A percentile compares a stretch with the other conserved stretches of the same genome.
Evolutionary conservation across 768 basidiomycete genomes (phyloP).

Genomic region (Leccinum uliginosum): DNA sequence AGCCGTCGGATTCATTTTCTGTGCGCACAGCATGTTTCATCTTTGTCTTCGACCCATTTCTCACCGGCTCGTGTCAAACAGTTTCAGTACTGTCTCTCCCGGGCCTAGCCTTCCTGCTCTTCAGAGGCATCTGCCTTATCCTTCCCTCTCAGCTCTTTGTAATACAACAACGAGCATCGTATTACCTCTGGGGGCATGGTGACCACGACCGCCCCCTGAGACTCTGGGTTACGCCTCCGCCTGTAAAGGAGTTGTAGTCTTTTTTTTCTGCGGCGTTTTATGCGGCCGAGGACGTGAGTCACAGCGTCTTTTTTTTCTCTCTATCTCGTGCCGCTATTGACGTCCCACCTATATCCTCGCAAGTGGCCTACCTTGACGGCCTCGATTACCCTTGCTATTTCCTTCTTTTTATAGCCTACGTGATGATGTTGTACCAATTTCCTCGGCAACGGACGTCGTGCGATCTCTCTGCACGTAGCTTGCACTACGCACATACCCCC

Average conservation of each 20-base stretch:
- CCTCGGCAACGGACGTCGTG: neutral
- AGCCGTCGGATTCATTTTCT: too few relatives aligned
- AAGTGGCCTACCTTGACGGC: neutral
- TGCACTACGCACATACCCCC: too few relatives aligned
- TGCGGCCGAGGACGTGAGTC: conserved; percentile 11
- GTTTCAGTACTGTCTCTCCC: conserved; percentile 39
- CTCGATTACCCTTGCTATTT: neutral
- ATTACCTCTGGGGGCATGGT: too few relatives aligned
- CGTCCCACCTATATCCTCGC: neutral
- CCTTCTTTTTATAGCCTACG: neutral
- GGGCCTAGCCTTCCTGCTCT: conserved; percentile 41
- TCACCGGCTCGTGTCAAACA: conserved; percentile 13
- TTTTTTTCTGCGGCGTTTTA: neutral
- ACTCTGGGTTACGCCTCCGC: conserved; percentile 20
- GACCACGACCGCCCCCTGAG: conserved; percentile 29
- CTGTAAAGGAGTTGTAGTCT: conserved; percentile 24
- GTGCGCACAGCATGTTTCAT: conserved; percentile 36
- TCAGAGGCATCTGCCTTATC: too few relatives aligned
- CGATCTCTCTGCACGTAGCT: neutral
- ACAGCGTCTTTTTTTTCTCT: too few relatives aligned
- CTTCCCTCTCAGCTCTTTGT: too few relatives aligned
- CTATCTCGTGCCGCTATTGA: conserved; percentile 2
- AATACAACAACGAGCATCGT: too few relatives aligned
- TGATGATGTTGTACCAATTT: conserved; percentile 10
- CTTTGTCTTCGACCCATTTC: neutral